These are phyloP conservation scores for Aphanoascus verrucosus DNA, from an alignment of 2,329 filamentous ascomycete species.

Conservation along the genomic window DNA sequence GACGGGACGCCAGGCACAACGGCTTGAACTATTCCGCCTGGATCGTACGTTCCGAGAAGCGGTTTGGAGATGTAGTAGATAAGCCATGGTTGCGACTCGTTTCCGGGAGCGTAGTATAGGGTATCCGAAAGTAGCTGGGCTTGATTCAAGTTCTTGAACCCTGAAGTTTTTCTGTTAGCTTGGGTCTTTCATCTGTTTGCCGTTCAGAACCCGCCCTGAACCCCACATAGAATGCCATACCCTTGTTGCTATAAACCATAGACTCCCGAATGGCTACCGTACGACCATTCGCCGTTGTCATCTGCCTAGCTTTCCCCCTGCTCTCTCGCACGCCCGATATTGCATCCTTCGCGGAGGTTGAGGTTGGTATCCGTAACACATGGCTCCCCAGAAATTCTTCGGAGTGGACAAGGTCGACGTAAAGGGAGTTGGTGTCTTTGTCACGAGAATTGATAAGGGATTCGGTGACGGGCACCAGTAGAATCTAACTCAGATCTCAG, in stretches of 20 bases:
- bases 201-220: background rate
- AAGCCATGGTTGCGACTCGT: conserved; percentile 87
- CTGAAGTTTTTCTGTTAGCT: conserved; percentile 36
- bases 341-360: conserved; percentile 41
- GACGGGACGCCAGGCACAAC: conserved; percentile 35
- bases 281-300: conserved; percentile 81
- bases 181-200: background rate
- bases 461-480: conserved; percentile 89
- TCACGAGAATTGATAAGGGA: conserved; percentile 80
- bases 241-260: conserved; percentile 92
- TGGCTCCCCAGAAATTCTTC: conserved; percentile 96
- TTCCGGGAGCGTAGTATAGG: conserved; percentile 79
- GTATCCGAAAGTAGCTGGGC: conserved; percentile 74
- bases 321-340: conserved; percentile 65
- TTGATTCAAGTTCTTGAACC: conserved; percentile 85
- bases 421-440: conserved; percentile 65
- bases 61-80: conserved; percentile 92
- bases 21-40: conserved; percentile 60
- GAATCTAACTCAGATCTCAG: conserved; percentile 43
- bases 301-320: conserved; percentile 87
- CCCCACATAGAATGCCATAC: conserved; percentile 37
- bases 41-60: conserved; percentile 71
- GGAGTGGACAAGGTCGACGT: conserved; percentile 70
- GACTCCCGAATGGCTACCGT: conserved; percentile 92
- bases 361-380: conserved; percentile 69